Base-by-base conservation (phyloP, 2,329 filamentous ascomycete genomes). In the Furcasterigmium sp. region DNA sequence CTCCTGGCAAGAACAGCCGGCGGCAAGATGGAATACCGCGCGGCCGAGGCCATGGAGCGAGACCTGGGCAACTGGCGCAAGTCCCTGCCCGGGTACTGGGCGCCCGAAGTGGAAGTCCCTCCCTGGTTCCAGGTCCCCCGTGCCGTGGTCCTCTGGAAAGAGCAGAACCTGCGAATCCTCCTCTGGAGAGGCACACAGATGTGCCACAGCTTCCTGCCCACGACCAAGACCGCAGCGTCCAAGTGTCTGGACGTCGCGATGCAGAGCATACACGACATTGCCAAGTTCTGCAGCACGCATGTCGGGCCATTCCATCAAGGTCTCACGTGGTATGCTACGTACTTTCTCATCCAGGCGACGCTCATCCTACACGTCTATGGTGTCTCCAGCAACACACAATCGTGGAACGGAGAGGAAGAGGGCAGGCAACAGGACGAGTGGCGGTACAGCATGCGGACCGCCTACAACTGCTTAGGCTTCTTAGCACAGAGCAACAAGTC, bases 331-430 rank as follows among this genome's bases (percentile, higher is more conserved):
- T 72, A 71, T 46, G 62, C 60, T 1, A 63, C 66, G 10, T 71
- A 68, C 49, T 70, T 69, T 43, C 51, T 70, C 2, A 71, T 72
- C 43, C 68, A 71, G 42, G 67, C 67, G 1, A 60, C 61, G 0
- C 53, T 72, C 3, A 65, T 71, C 3, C 62, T 65, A 2, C 58
- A 62, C 34, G 52, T 53, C 55, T 83, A 42, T 14, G 37, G 44
- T 14, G 29, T 32, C 29, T 32, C 29, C 13, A 32, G 8, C 29
- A 32, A 32, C n/a, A 15, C 29, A n/a, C 29, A 13, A 32, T 32
- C 29, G 8, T 32, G 29, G 29, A 32, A 32, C n/a, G 29, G 29
- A 32, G 29, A 32, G 32, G 32, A 18, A 35, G 32, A 35, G n/a
- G n/a, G 32, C 6, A 45, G 42, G 36, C 43, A 39, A 21, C 39